These are phyloP conservation scores for Cryptococcus sp. DNA, from an alignment of 1,284 basidiomycete genomes.

Conservation along the genomic window DNA sequence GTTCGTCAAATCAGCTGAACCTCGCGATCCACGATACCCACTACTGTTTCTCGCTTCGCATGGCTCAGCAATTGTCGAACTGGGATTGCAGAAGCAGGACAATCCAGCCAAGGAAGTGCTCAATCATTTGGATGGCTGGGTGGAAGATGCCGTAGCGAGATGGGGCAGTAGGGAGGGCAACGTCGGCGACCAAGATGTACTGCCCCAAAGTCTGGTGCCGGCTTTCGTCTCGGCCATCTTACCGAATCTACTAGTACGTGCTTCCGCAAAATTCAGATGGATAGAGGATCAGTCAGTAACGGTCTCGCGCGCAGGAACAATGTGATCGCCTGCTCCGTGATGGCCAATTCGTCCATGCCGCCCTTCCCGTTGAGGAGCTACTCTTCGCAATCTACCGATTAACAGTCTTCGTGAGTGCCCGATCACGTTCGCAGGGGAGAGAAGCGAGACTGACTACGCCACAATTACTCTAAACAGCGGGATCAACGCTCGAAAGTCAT, in stretches of 20 bases:
- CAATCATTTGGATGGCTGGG: conserved; percentile 15
- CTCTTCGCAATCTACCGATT: conserved; percentile 13
- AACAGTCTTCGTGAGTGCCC: conserved; percentile 3
- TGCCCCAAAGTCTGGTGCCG: conserved; percentile 5
- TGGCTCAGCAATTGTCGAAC: conserved; percentile 12
- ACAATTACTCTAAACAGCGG: too few species aligned
- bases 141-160: conserved; percentile 4
- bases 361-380: conserved; percentile 6
- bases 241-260: conserved; percentile 11
- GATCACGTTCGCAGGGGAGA: neutral
- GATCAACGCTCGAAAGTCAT: conserved; percentile 12
- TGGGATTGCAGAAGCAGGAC: conserved; percentile 12
- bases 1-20: conserved; percentile 8
- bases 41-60: conserved; percentile 22
- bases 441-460: neutral
- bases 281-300: too few species aligned
- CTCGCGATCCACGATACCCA: conserved; percentile 16
- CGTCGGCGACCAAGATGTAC: conserved; percentile 5
- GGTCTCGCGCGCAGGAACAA: neutral
- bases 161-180: conserved; percentile 4
- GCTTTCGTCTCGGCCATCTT: conserved; percentile 4
- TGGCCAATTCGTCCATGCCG: conserved; percentile 1
- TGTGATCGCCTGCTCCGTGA: conserved; percentile 1
- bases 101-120: conserved; percentile 11
- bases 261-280: neutral